These are phyloP conservation scores for Dictyostelium discoideum DNA, from an alignment of 78 protist species.

Conservation along the genomic window DNA sequence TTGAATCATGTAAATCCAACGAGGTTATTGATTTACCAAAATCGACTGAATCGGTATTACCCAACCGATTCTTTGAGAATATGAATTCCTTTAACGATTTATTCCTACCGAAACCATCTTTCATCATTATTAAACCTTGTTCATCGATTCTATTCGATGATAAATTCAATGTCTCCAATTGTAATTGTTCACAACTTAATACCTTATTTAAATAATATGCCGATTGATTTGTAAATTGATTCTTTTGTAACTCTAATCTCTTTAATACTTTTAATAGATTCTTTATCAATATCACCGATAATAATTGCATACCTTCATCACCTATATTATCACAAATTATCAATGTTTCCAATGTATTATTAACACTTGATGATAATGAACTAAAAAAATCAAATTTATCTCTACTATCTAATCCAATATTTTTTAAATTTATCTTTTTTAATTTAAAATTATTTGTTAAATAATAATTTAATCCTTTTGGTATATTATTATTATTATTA, in stretches of 20 bases:
- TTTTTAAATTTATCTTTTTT: neutral
- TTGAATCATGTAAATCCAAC: neutral
- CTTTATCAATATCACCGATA: neutral
- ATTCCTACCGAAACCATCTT: neutral
- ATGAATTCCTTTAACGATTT: neutral
- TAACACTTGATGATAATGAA: neutral
- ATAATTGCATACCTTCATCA: constrained; percentile 4
- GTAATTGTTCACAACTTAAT: neutral
- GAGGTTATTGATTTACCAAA: constrained; percentile 16
- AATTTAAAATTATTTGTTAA: neutral
- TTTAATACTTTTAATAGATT: neutral
- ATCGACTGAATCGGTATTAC: neutral
- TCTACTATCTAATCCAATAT: neutral
- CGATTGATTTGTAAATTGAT: constrained; percentile 5
- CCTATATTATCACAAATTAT: constrained; percentile 25
- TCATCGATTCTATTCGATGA: constrained; percentile 1
- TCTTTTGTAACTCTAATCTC: constrained; percentile 1
- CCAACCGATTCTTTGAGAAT: neutral
- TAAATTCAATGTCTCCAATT: constrained; percentile 3
- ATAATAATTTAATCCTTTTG: neutral
- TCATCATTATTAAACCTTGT: neutral
- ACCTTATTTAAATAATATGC: neutral
- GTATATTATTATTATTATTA: neutral
- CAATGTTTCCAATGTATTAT: neutral
- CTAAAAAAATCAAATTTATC: constrained; percentile 8